Evolutionary conservation across 805 yeast genomes (phyloP), one percentile per base, ranked within the genome.

Genomic region (Debaryomyces prosopidis): DNA sequence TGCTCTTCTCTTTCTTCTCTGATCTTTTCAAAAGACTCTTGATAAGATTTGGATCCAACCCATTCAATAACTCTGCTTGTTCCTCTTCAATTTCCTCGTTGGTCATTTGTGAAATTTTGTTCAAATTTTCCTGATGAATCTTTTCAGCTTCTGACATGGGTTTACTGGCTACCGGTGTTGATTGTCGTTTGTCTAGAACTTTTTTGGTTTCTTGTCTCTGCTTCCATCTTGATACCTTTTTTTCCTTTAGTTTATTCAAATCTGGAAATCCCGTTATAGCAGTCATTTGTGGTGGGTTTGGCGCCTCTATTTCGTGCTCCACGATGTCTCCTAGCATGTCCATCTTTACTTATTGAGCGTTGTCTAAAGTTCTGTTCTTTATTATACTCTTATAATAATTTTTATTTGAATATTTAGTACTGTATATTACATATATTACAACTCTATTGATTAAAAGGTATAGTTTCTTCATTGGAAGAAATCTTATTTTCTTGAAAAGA

Each of bases 51-150:
- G 96, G 95, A 62, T 87, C 84, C 60, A 91, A 68, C 0, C 76
- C 71, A n/a, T 73, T 74, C 42, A 88, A 51, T 30, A 91, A 64
- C 54, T 89, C 96, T 50, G 79, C 77, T 50, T 80, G 75, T 52
- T 88, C 92, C 38, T 70, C 64, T 28, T 75, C 69, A 30, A 88
- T 76, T 57, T 90, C 89, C 14, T 79, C 84, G 1, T 72, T 75
- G 2, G 84, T 69, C 91, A 90, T 84, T 11, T 66, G 61, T 31
- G 80, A 68, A 44, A 91, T 60, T 34, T 75, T 71, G 32, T 81
- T 79, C 49, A 87, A 62, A 62, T 89, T 91, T 57, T 90, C 96
- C 45, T 77, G 60, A 60, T 89, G 92, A 17, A 90, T 88, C 58
- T 80, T 76, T 51, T 86, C 91, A 0, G 85, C 80, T 53, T 87